Percentiles rank a stretch among this genome's conserved stretches.
Evolutionary conservation across 371 early-diverging fungal genomes (phyloP).

Genomic region (Thermomucor indicae-seudaticae): DNA sequence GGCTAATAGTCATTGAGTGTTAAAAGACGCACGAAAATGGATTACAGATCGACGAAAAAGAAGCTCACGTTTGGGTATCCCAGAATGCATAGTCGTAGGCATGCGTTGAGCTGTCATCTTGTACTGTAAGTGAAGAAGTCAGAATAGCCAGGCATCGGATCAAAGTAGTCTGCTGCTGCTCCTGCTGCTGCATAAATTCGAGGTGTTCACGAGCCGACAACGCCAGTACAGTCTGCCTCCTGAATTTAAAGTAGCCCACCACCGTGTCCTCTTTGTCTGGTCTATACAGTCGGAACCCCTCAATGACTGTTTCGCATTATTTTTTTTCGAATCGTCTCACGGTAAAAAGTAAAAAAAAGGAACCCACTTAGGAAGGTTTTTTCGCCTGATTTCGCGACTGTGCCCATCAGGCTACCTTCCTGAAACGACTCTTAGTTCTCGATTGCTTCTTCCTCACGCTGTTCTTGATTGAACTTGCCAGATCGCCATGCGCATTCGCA

Average conservation of each 20-base stretch:
- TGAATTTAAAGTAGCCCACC: conserved; percentile 16
- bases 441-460: no score
- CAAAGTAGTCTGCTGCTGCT: conserved; percentile 1
- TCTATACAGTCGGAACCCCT: conserved; percentile 1
- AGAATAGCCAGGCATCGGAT: conserved; percentile 12
- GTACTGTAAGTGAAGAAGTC: conserved; percentile 3
- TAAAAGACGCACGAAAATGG: not conserved
- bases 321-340: conserved; percentile 3
- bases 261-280: not conserved
- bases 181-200: not conserved
- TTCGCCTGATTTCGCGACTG: no score
- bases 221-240: conserved; percentile 9
- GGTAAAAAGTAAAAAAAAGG: no score
- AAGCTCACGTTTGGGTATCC: conserved; percentile 1
- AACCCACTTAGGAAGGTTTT: no score
- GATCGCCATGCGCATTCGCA: conserved; percentile 10
- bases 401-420: conserved; percentile 18
- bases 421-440: not conserved
- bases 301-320: conserved; percentile 1
- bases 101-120: conserved; percentile 12
- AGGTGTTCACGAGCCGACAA: conserved; percentile 11
- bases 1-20: not conserved
- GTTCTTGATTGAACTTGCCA: no score
- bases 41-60: no score
- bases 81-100: conserved; percentile 10